Conservation (phyloP, 768 basidiomycete species). For the Leccinellum rugosiceps region DNA sequence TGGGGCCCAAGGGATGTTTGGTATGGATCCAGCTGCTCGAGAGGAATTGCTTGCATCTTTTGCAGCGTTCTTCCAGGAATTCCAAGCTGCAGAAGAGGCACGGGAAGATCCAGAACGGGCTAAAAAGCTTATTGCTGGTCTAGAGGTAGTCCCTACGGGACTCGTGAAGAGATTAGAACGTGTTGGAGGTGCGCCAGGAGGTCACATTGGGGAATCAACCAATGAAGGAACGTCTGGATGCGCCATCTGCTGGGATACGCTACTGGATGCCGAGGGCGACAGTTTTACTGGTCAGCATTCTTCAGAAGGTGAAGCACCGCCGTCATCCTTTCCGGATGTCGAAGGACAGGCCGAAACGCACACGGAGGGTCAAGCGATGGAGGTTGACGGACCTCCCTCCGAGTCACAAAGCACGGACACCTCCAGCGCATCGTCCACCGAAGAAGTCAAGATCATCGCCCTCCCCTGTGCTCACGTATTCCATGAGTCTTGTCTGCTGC, state of each 20-base stretch:
- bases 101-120: slow-evolving; percentile 69
- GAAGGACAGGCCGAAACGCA: slow-evolving; percentile 6
- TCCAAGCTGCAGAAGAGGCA: slow-evolving; percentile 32
- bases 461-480: slow-evolving; percentile 83
- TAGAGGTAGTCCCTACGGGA: slow-evolving; percentile 66
- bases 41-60: slow-evolving; percentile 26
- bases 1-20: slow-evolving; percentile 2
- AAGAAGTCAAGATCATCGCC: slow-evolving; percentile 50
- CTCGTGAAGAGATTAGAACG: slow-evolving; percentile 63
- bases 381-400: slow-evolving; percentile 18
- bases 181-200: slow-evolving; percentile 37
- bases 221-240: slow-evolving; percentile 46
- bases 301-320: slow-evolving; percentile 6
- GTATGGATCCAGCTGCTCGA: slow-evolving; percentile 19
- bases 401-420: slow-evolving; percentile 9
- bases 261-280: slow-evolving; percentile 48
- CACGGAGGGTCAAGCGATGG: slow-evolving; percentile 11
- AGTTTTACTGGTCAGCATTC: slow-evolving; percentile 19
- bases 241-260: slow-evolving; percentile 73
- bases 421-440: slow-evolving; percentile 4
- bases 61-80: slow-evolving; percentile 27
- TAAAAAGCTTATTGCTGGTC: slow-evolving; percentile 54
- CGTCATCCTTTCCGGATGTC: background rate
- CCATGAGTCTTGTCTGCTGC: slow-evolving; percentile 72
- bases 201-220: slow-evolving; percentile 27